These are phyloP conservation scores for Zasmidium citrigriseum DNA, from an alignment of 2,329 filamentous ascomycete species.

Conservation along the genomic window DNA sequence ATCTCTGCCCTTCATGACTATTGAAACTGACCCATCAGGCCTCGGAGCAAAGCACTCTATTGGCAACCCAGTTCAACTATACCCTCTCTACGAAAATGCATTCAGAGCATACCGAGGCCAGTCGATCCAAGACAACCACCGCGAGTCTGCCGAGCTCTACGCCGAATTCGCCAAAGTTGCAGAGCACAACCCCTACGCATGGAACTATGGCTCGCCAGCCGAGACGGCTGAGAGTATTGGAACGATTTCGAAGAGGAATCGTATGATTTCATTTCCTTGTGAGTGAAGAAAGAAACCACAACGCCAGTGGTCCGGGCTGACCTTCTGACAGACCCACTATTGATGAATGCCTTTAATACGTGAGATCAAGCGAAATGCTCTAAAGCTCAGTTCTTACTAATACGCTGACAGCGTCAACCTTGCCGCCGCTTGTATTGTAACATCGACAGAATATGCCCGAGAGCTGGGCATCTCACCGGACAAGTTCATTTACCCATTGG, in stretches of 20 bases:
- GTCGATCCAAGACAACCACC: conserved; percentile 55
- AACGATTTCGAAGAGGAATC: conserved; percentile 57
- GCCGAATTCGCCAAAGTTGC: conserved; percentile 62
- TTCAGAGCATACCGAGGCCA: conserved; percentile 61
- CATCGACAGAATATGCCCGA: conserved; percentile 56
- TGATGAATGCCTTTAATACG: conserved; percentile 73
- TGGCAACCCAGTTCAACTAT: conserved; percentile 66
- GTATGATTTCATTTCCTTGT: conserved; percentile 68
- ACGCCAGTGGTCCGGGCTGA: no score
- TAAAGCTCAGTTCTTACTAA: background rate
- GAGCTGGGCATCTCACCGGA: conserved; percentile 56
- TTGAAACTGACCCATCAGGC: conserved; percentile 43
- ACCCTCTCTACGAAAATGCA: conserved; percentile 67
- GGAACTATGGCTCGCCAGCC: conserved; percentile 54
- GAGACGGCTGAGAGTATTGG: conserved; percentile 55
- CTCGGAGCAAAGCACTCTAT: conserved; percentile 59
- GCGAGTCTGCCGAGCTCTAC: conserved; percentile 62
- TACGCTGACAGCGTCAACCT: conserved; percentile 60
- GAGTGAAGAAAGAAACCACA: no score
- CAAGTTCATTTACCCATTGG: conserved; percentile 65
- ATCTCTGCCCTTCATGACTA: conserved; percentile 11
- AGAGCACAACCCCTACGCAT: conserved; percentile 55
- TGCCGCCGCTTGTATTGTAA: conserved; percentile 61
- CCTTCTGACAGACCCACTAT: conserved; percentile 51
- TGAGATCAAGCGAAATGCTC: background rate